A percentile compares a stretch with the other conserved stretches of the same genome.
Conservation (phyloP, 1,139 yeast genomes). For the Meyerozyma carpophila region DNA sequence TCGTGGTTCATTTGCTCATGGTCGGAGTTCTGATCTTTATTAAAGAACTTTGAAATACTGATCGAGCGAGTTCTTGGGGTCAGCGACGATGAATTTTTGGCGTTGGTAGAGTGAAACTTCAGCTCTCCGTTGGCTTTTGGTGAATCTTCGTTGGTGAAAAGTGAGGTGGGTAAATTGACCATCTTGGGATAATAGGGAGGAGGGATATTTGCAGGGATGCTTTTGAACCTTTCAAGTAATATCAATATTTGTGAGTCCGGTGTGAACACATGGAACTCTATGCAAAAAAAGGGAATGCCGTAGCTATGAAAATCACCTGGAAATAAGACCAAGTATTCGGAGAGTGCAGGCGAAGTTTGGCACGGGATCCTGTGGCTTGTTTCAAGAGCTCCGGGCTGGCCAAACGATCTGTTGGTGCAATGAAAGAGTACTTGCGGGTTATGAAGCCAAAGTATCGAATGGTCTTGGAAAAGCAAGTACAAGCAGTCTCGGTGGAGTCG, state of each 20-base stretch:
- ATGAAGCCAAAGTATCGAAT: too few relatives aligned
- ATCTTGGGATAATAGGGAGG: background rate
- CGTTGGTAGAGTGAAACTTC: background rate
- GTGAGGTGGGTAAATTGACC: background rate
- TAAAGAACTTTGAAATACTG: slow-evolving; percentile 14
- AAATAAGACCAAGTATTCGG: background rate
- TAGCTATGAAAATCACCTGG: background rate
- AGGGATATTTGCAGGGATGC: background rate
- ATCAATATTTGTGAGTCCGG: background rate
- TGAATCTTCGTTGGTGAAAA: background rate
- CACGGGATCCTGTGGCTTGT: too few relatives aligned
- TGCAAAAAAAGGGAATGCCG: background rate
- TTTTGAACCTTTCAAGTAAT: background rate
- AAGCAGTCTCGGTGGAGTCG: background rate
- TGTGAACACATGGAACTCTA: background rate
- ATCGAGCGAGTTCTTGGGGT: slow-evolving; percentile 13
- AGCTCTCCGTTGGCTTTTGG: background rate
- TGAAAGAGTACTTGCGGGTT: too few relatives aligned
- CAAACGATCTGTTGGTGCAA: too few relatives aligned
- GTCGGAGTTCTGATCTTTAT: slow-evolving; percentile 10
- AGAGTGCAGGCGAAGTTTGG: background rate
- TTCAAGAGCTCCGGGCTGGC: too few relatives aligned
- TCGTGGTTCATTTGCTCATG: slow-evolving; percentile 1
- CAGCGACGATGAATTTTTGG: background rate
- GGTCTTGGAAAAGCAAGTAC: too few relatives aligned